Evolutionary conservation across 148 eudicot genomes (phyloP), one percentile per base, ranked within the genome.

Genomic region (Heliosperma pusillum): DNA sequence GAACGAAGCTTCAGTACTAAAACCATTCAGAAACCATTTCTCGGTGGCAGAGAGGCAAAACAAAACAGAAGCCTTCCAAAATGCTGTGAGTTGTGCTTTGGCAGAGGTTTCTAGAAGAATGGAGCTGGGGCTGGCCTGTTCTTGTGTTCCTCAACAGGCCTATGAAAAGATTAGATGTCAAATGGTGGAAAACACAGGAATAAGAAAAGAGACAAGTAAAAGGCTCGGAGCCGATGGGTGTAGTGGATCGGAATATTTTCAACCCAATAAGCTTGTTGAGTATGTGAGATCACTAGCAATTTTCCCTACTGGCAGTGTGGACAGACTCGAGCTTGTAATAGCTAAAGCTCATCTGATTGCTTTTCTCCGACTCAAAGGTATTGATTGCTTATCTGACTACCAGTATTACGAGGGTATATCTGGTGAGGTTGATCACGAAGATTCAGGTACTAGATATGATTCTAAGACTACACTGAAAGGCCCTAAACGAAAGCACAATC

Each of bases 331-430:
- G 55, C 81, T 89, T 78, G 87, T 80, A 50, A 79, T 89, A 62
- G 92, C 91, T 19, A 86, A 84, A 79, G 91, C 98, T 74, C 97
- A 95, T 79, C 74, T 95, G 73, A 76, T 83, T 66, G 91, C 98
- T 16, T 88, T 87, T 75, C 72, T 60, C 83, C 88, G 86, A 17
- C 76, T 83, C 62, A 89, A 87, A 70, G 97, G 96, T 66, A 76
- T 73, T 76, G 82, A 79, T 36, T 20, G 50, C 69, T 84, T 86
- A 33, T 82, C 95, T 21, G 88, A 81, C n/a, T 83, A 87, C 69
- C 85, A 80, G 67, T 77, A 79, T 59, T 80, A 80, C 74, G 89
- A 85, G 72, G 91, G 74, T 27, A 52, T 77, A 33, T 74, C 79
- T 36, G 81, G 78, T 78, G 83, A 86, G 60, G 44, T 61, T 65